Percentiles rank a stretch among this genome's conserved stretches.
Conservation (phyloP, 306 rosid species). For the Vicia villosa region DNA sequence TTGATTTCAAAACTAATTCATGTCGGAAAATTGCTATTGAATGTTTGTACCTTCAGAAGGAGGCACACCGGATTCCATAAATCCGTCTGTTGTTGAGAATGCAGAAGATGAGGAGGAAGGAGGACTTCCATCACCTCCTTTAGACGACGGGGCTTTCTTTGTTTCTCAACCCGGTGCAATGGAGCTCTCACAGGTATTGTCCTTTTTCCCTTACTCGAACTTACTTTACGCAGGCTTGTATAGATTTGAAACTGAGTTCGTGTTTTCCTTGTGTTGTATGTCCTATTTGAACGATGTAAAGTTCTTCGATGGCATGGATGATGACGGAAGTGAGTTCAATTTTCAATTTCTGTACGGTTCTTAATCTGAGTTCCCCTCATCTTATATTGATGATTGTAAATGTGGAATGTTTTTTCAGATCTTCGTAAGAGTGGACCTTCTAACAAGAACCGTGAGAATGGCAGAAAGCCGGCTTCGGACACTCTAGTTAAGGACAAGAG, state of each 20-base stretch:
- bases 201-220: conserved; percentile 9
- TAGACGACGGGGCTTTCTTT: conserved; percentile 81
- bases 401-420: conserved; percentile 70
- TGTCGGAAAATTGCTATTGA: conserved; percentile 3
- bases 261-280: conserved; percentile 39
- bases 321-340: conserved; percentile 87
- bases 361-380: conserved; percentile 42
- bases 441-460: conserved; percentile 52
- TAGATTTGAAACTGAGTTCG: conserved; percentile 47
- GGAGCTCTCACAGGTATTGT: conserved; percentile 78
- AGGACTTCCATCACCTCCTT: conserved; percentile 94
- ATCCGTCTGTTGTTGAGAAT: conserved; percentile 57
- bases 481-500: conserved; percentile 45
- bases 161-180: conserved; percentile 62
- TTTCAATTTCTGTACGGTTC: conserved; percentile 43
- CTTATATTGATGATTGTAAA: conserved; percentile 45
- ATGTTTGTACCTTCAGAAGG: conserved; percentile 54
- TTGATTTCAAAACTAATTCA: not conserved
- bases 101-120: conserved; percentile 54
- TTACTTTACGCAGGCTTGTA: conserved; percentile 16
- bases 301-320: conserved; percentile 99
- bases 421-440: conserved; percentile 61
- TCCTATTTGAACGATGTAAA: conserved; percentile 39
- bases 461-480: conserved; percentile 55
- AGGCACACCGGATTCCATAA: conserved; percentile 71